Evolutionary conservation across 176 grass and related monocot genomes (phyloP), one percentile per base, ranked within the genome.

Genomic region (Triticum turgidum): DNA sequence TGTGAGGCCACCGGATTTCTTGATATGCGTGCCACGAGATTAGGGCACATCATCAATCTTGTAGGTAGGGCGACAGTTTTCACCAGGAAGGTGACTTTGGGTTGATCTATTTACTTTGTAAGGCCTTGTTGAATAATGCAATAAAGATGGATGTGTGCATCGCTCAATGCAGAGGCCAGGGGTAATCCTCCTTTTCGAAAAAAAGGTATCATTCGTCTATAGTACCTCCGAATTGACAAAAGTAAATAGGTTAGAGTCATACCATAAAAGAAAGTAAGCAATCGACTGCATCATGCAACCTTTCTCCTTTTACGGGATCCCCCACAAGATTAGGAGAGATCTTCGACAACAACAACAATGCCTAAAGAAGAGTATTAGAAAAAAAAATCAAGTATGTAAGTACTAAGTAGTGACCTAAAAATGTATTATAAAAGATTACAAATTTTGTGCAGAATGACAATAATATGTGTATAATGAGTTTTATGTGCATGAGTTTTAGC

Each of bases 181-280:
- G 37, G 37, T 38, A 7, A 38, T 38, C 37, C 37, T 38, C 37
- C 37, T 38, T 38, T 38, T 38, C 37, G 37, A 24, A 38, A 38
- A 38, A 38, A 38, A 38, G 37, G 38, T 45, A 12, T 45, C 42
- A 45, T 45, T 45, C 3, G 9, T n/a, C 12, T 14, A 51, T 5
- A 62, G 17, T 33, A 67, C 18, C 25, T 22, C 4, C 17, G 38
- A 58, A 29, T 6, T 41, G 21, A 79, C 0, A 71, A 15, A 15
- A 44, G 6, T 32, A 58, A 30, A 69, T 51, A 8, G 44, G 51
- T 21, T 0, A 65, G 20, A 42, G 47, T 20, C 45, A 64, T 86
- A 90, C 88, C 88, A 83, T 68, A 24, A 63, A 90, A 70, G 79
- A 90, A 52, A 90, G 84, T 37, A 90, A 41, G 73, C 79, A 82